Percentiles rank a stretch among this genome's conserved stretches.
Evolutionary conservation across 495 filamentous ascomycete species (phyloP).

Genomic region (Chaetomidium leptoderma): DNA sequence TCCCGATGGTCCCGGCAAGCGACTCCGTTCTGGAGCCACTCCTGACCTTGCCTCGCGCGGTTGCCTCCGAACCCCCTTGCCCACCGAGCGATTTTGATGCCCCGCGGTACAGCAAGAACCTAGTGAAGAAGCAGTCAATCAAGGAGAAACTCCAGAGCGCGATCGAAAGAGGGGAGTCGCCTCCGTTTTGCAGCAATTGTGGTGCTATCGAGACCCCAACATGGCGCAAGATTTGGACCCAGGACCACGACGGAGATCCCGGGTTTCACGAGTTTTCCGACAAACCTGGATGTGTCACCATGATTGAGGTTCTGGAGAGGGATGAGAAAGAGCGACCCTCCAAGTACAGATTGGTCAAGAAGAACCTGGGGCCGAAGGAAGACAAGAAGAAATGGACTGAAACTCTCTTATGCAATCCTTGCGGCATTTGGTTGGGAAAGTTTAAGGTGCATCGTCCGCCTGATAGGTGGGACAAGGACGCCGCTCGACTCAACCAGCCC

Average conservation of each 20-base stretch:
- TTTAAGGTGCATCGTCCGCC: constrained; percentile 78
- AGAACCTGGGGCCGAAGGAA: constrained; percentile 55
- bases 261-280: constrained; percentile 61
- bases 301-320: constrained; percentile 59
- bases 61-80: constrained; percentile 27
- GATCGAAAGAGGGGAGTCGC: constrained; percentile 67
- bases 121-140: constrained; percentile 57
- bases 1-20: constrained; percentile 18
- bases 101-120: constrained; percentile 44
- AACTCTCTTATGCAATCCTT: constrained; percentile 86
- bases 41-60: constrained; percentile 17
- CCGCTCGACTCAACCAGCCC: constrained; percentile 45
- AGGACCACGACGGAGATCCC: constrained; percentile 58
- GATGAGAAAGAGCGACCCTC: constrained; percentile 56
- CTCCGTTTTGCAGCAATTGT: constrained; percentile 85
- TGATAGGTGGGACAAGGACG: constrained; percentile 73
- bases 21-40: constrained; percentile 21
- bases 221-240: constrained; percentile 85
- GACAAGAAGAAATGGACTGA: constrained; percentile 61
- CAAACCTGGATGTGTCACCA: constrained; percentile 59
- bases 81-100: constrained; percentile 29
- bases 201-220: constrained; percentile 92
- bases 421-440: constrained; percentile 89
- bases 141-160: constrained; percentile 61
- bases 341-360: constrained; percentile 71